Conservation (phyloP, 441 rosid species). For the Melastoma candidum region DNA sequence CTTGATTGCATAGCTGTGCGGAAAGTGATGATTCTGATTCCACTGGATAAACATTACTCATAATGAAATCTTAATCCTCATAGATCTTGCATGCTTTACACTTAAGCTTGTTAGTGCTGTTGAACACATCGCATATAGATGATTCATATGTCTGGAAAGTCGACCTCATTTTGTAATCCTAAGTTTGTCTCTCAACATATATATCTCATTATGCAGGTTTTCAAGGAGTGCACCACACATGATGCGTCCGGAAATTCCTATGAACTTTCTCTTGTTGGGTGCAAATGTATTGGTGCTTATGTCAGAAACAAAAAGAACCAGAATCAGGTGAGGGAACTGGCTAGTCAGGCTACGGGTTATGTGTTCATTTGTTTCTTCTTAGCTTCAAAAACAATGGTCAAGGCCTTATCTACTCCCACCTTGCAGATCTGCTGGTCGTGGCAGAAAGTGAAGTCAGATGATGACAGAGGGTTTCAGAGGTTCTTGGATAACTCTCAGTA, state of each 20-base stretch:
- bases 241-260: constrained; percentile 56
- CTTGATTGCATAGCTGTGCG: no score
- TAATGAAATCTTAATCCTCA: constrained; percentile 12
- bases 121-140: background rate
- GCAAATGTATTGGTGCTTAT: constrained; percentile 97
- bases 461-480: constrained; percentile 86
- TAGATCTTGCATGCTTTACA: background rate
- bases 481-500: constrained; percentile 95
- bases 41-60: constrained; percentile 4
- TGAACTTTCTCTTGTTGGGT: constrained; percentile 74
- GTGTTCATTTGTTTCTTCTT: constrained; percentile 7
- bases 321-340: constrained; percentile 54
- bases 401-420: constrained; percentile 5
- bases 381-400: constrained; percentile 1
- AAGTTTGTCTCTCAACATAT: no score
- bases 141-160: no score
- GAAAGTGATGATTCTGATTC: no score
- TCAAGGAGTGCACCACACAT: constrained; percentile 55
- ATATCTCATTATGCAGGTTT: constrained; percentile 31
- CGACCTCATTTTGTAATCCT: no score
- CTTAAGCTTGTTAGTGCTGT: constrained; percentile 4
- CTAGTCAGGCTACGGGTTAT: background rate
- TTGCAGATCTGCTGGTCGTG: constrained; percentile 94
- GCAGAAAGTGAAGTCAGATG: constrained; percentile 70
- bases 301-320: constrained; percentile 90